These are phyloP conservation scores for Penicillium canariense DNA, from an alignment of 495 filamentous ascomycete species.

Conservation along the genomic window DNA sequence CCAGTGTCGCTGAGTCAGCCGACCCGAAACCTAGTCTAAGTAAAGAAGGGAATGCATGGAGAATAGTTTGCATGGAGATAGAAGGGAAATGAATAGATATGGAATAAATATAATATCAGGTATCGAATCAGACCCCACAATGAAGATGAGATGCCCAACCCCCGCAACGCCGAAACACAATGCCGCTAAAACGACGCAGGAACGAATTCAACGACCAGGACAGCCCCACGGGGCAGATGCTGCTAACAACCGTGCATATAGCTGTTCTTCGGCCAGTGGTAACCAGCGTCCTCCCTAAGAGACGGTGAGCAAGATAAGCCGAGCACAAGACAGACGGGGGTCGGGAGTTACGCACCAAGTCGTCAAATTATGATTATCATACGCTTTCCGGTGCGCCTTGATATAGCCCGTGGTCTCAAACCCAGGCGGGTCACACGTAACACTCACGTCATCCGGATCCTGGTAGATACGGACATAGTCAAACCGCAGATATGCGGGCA, in stretches of 20 bases:
- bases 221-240: background rate
- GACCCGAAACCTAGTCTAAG: background rate
- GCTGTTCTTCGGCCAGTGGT: conserved; percentile 49
- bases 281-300: conserved; percentile 37
- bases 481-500: conserved; percentile 69
- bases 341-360: conserved; percentile 32
- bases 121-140: conserved; percentile 9
- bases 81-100: background rate
- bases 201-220: conserved; percentile 4
- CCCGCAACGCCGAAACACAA: conserved; percentile 33
- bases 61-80: background rate
- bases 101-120: conserved; percentile 4
- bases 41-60: no score
- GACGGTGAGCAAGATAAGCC: conserved; percentile 1
- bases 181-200: conserved; percentile 35
- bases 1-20: conserved; percentile 2
- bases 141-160: conserved; percentile 11
- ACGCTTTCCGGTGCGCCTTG: conserved; percentile 57
- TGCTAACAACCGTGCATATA: conserved; percentile 44
- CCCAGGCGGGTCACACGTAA: conserved; percentile 71
- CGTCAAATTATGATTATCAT: conserved; percentile 65
- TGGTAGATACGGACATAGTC: conserved; percentile 79
- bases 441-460: conserved; percentile 51
- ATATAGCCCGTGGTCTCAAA: conserved; percentile 75
- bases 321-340: background rate